Conservation (phyloP, 768 basidiomycete genomes). For the Dictyophora rubrovolvata region DNA sequence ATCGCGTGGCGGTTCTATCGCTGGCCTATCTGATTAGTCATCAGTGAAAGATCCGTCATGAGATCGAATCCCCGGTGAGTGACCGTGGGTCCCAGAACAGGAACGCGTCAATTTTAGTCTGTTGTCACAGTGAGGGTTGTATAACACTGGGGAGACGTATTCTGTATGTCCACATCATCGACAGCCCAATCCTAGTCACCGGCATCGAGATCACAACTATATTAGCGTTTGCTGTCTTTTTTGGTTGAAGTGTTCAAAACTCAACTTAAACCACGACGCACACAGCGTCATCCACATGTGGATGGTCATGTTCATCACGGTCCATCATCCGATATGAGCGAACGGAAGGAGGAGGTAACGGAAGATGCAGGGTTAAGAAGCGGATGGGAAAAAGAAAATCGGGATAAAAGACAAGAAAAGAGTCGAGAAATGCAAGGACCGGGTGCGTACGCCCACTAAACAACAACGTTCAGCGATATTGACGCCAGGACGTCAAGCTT, state of each 20-base stretch:
- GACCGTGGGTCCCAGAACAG: too few relatives aligned
- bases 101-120: too few relatives aligned
- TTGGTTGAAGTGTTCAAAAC: too few relatives aligned
- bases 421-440: constrained; percentile 18
- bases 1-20: too few relatives aligned
- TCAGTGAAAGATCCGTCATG: too few relatives aligned
- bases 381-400: constrained; percentile 21
- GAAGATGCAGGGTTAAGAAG: constrained; percentile 13
- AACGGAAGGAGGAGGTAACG: constrained; percentile 11
- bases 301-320: constrained; percentile 32
- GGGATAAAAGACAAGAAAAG: constrained; percentile 10
- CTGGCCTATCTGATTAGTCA: too few relatives aligned
- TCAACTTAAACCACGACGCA: not conserved
- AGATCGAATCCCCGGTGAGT: too few relatives aligned
- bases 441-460: not conserved
- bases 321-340: constrained; percentile 40
- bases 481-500: not conserved
- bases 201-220: not conserved
- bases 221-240: not conserved
- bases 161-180: too few relatives aligned
- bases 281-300: not conserved
- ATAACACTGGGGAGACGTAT: too few relatives aligned
- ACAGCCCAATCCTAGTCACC: not conserved
- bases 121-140: too few relatives aligned
- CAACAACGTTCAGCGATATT: too few relatives aligned